phyloP scores from a whole-genome alignment of 2,329 filamentous ascomycete genomes.

The Aschersonia sp. region DNA sequence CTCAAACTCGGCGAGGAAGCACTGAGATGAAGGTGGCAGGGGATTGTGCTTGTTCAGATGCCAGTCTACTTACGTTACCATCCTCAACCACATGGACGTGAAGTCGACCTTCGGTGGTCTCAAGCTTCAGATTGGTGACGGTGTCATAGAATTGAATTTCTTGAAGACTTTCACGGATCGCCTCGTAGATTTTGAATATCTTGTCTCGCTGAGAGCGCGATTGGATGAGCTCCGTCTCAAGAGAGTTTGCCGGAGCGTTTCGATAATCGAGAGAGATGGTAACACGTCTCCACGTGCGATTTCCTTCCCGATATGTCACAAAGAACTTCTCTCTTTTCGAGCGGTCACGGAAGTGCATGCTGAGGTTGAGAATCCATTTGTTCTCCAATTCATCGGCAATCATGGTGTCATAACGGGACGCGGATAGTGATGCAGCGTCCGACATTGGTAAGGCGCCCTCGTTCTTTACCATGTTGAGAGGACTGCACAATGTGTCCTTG shows the following conservation, averaged over 20 bases:
- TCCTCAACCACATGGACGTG: conserved; percentile 98
- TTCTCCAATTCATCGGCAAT: conserved; percentile 73
- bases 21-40: not conserved
- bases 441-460: conserved; percentile 16
- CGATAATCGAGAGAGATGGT: conserved; percentile 93
- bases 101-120: conserved; percentile 74
- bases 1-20: not conserved
- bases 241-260: conserved; percentile 60
- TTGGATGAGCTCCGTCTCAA: conserved; percentile 69
- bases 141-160: conserved; percentile 95
- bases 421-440: conserved; percentile 34
- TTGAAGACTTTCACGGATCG: conserved; percentile 79
- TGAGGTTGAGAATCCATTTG: conserved; percentile 91
- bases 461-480: conserved; percentile 6
- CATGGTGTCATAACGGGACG: conserved; percentile 43
- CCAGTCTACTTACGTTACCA: conserved; percentile 45
- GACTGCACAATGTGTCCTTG: not conserved
- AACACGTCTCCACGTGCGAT: conserved; percentile 70
- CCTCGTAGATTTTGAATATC: conserved; percentile 83
- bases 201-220: conserved; percentile 83
- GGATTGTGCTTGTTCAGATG: not conserved
- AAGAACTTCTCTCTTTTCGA: conserved; percentile 96
- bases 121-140: conserved; percentile 87
- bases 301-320: conserved; percentile 76
- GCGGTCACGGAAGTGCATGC: conserved; percentile 93